A percentile compares a stretch with the other conserved stretches of the same genome.
These are phyloP conservation scores for Medicago truncatula DNA, from an alignment of 306 rosid genomes.

Conservation along the genomic window MtrunA17r5.0-ANR NC_053045.1:51008001-51008500, in stretches of 20 bases:
- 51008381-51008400: neutral
- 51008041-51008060: too few species aligned
- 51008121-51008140: constrained; percentile 13
- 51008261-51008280: constrained; percentile 46
- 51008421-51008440: neutral
- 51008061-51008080: too few species aligned
- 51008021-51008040: neutral
- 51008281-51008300: constrained; percentile 33
- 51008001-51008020: neutral
- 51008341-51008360: constrained; percentile 31
- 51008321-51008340: constrained; percentile 41
- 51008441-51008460: constrained; percentile 1
- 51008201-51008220: constrained; percentile 31
- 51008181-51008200: constrained; percentile 16
- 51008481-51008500: constrained; percentile 9
- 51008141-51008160: constrained; percentile 40
- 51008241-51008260: constrained; percentile 32
- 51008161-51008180: constrained; percentile 15
- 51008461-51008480: constrained; percentile 19
- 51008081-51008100: too few species aligned
- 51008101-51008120: neutral
- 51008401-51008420: neutral
- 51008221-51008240: constrained; percentile 8
- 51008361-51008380: constrained; percentile 12
- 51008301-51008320: constrained; percentile 36